Evolutionary conservation across 495 filamentous ascomycete genomes (phyloP).

Genomic region (Tetracladium marchalianum): DNA sequence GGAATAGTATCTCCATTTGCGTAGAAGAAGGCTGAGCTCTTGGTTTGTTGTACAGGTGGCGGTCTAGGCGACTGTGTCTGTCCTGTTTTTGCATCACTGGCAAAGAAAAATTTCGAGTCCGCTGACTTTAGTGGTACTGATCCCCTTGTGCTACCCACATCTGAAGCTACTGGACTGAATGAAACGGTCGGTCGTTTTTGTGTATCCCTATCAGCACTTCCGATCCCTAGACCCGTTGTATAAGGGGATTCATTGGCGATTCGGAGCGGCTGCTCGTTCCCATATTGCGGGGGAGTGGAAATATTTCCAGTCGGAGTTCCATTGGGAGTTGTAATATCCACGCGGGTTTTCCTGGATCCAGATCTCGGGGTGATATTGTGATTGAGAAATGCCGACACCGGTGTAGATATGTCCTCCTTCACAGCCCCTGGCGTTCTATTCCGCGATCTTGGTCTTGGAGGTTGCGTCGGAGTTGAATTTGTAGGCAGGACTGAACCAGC

Average conservation of each 20-base stretch:
- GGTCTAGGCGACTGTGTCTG: neutral
- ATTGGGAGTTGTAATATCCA: conserved; percentile 56
- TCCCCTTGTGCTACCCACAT: conserved; percentile 13
- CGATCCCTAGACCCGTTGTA: conserved; percentile 12
- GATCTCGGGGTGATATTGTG: conserved; percentile 67
- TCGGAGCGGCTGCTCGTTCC: conserved; percentile 21
- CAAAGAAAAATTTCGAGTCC: conserved; percentile 65
- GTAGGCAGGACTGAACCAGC: conserved; percentile 26
- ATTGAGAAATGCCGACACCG: conserved; percentile 44
- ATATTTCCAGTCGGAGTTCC: conserved; percentile 38
- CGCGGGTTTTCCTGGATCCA: conserved; percentile 52
- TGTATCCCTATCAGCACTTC: conserved; percentile 23
- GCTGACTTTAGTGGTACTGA: conserved; percentile 13
- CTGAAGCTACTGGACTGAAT: conserved; percentile 20
- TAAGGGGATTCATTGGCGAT: conserved; percentile 11
- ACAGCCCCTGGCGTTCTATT: conserved; percentile 23
- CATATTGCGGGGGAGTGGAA: conserved; percentile 18
- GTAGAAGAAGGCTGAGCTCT: conserved; percentile 46
- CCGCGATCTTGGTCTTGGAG: conserved; percentile 25
- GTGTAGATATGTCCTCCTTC: conserved; percentile 36
- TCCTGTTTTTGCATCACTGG: conserved; percentile 52
- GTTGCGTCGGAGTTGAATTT: conserved; percentile 23
- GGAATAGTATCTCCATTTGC: conserved; percentile 35
- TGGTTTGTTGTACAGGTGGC: conserved; percentile 20
- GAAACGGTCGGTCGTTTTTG: conserved; percentile 21